Evolutionary conservation across 805 yeast species (phyloP).

Genomic region (Suhomyces faveliae): DNA sequence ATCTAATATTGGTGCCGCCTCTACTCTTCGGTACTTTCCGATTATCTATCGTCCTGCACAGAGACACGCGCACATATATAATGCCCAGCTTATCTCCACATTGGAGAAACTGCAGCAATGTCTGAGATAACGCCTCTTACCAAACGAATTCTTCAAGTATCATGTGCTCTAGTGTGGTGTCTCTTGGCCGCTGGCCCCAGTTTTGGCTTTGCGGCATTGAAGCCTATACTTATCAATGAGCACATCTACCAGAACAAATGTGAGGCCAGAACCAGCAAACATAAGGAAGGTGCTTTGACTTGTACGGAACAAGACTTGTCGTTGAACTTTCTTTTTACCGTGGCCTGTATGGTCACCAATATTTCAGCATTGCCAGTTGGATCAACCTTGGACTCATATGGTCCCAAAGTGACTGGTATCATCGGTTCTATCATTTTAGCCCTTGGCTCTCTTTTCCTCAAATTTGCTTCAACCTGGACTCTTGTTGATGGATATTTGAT

Average conservation of each 20-base stretch:
- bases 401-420: constrained; percentile 78
- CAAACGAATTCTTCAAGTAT: constrained; percentile 33
- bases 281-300: constrained; percentile 13
- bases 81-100: neutral
- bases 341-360: constrained; percentile 85
- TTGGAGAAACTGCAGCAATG: neutral
- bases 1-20: neutral
- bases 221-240: constrained; percentile 50
- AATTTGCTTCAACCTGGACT: constrained; percentile 34
- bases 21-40: neutral
- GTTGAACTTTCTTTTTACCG: constrained; percentile 77
- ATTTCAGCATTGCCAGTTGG: constrained; percentile 83
- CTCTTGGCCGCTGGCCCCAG: constrained; percentile 57
- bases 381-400: constrained; percentile 68
- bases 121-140: constrained; percentile 5
- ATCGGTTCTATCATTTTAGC: constrained; percentile 64
- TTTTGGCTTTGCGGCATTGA: constrained; percentile 60
- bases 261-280: constrained; percentile 17
- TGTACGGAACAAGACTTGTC: constrained; percentile 82
- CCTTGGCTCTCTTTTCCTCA: constrained; percentile 52
- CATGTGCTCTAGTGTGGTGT: constrained; percentile 55
- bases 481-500: constrained; percentile 60
- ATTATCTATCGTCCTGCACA: neutral
- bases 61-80: neutral
- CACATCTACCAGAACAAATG: constrained; percentile 47